phyloP scores from a whole-genome alignment of 1,139 yeast species.

The Saccharomyces hybrid region DNA sequence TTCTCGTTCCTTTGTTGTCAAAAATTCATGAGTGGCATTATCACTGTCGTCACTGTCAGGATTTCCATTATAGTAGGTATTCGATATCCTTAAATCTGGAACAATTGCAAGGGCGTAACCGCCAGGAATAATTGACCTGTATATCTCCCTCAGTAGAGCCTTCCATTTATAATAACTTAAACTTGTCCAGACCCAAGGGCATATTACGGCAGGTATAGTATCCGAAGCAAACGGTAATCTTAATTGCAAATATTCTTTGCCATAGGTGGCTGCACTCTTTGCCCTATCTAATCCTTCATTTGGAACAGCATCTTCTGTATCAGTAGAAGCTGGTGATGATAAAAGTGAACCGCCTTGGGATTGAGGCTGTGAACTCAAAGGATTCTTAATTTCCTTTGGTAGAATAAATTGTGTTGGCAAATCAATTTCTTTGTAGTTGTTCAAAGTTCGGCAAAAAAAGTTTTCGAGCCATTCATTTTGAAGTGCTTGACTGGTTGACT shows the following conservation, averaged over 20 bases:
- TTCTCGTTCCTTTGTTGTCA: constrained; percentile 23
- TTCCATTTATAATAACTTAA: constrained; percentile 26
- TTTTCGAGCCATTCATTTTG: constrained; percentile 18
- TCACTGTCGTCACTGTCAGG: constrained; percentile 6
- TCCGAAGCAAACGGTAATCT: constrained; percentile 24
- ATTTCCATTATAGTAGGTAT: constrained; percentile 10
- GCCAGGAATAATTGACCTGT: constrained; percentile 25
- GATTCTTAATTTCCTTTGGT: constrained; percentile 7
- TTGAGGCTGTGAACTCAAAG: constrained; percentile 1
- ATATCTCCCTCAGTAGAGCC: constrained; percentile 22
- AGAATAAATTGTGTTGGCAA: constrained; percentile 17
- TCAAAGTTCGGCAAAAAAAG: constrained; percentile 13
- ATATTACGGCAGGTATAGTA: constrained; percentile 24
- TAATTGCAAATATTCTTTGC: constrained; percentile 18
- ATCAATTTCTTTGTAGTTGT: constrained; percentile 16
- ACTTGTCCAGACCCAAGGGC: constrained; percentile 27
- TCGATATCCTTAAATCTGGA: constrained; percentile 21
- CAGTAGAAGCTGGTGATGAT: constrained; percentile 6
- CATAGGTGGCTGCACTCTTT: constrained; percentile 13
- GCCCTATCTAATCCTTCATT: constrained; percentile 8
- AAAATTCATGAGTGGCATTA: constrained; percentile 4
- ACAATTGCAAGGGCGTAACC: constrained; percentile 24
- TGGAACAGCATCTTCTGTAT: constrained; percentile 2
- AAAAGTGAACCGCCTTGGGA: not conserved
- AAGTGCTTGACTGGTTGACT: not conserved